These are phyloP conservation scores for Podospora bellae-mahoneyi DNA, from an alignment of 495 filamentous ascomycete species.

Conservation along the genomic window DNA sequence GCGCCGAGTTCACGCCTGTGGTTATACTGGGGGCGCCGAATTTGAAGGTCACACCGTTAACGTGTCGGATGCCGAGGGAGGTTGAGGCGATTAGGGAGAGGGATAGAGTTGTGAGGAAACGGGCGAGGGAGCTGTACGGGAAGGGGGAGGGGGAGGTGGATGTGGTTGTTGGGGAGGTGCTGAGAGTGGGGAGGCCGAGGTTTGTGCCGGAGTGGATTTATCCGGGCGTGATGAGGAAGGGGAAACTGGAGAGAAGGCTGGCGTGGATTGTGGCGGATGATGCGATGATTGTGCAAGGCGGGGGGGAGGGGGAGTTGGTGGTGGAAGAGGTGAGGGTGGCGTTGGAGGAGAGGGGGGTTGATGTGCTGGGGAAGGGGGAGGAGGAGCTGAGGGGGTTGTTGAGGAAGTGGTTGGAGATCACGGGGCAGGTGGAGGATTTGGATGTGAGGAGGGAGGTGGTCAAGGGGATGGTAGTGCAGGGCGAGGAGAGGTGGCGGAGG, in stretches of 20 bases:
- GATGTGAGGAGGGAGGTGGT: conserved; percentile 46
- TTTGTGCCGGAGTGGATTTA: conserved; percentile 20
- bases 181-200: background rate
- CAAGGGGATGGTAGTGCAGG: background rate
- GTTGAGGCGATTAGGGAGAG: conserved; percentile 29
- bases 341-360: conserved; percentile 42
- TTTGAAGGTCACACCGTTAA: conserved; percentile 61
- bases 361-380: conserved; percentile 29
- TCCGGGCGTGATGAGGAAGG: conserved; percentile 17
- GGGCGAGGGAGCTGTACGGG: background rate
- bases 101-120: background rate
- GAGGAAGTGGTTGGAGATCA: conserved; percentile 35
- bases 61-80: conserved; percentile 78
- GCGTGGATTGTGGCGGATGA: conserved; percentile 51
- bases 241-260: conserved; percentile 31
- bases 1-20: conserved; percentile 81
- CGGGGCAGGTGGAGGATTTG: conserved; percentile 29
- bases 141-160: background rate
- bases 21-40: conserved; percentile 60
- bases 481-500: background rate
- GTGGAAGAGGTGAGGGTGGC: conserved; percentile 44
- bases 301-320: conserved; percentile 36
- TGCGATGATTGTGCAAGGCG: conserved; percentile 32
- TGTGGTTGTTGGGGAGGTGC: background rate
- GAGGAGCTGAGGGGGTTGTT: conserved; percentile 30